Evolutionary conservation across 129 eudicot species (phyloP), one percentile per base, ranked within the genome.

Genomic region (Centrapalus pauciflorus): DNA sequence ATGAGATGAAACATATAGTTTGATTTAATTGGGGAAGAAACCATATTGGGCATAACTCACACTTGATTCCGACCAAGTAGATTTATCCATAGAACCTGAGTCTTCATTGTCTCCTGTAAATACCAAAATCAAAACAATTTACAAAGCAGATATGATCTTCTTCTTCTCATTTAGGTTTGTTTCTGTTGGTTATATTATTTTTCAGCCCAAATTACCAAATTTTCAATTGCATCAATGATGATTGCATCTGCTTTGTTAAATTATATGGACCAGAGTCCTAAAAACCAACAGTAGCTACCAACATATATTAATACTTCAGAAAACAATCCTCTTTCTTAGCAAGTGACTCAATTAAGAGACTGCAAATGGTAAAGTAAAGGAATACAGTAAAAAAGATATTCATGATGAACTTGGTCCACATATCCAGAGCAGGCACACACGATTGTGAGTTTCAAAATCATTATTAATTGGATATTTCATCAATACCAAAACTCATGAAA

Each of bases 91-190:
- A 46, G 64, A 32, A 30, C 66, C 59, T 5, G 95, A 87, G 50
- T 78, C 97, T 27, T 59, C 70, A 77, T 90, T 83, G 24, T 82
- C 83, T 50, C 93, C 95, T 90, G 66, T 10, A 49, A n/a, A 66
- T 29, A 50, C 50, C 34, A 55, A 35, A 60, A 4, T 12, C 32
- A 24, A 16, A 45, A 16, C 49, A 55, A 60, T 40, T 33, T 32
- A 77, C 48, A 21, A 52, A 26, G 23, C 52, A 32, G 13, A 38
- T 72, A 37, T 55, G 19, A 30, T 63, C 21, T 49, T 55, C 5
- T 21, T 33, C 24, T 50, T 13, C 28, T 60, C 8, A 11, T 69
- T 43, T 69, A 27, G 12, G 3, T 21, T 51, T 51, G 23, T 49
- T 50, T 26, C 62, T 23, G 51, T 32, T 20, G 13, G 17, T 67